Base-by-base conservation (phyloP, 805 yeast genomes). In the Lachancea sp. region DNA sequence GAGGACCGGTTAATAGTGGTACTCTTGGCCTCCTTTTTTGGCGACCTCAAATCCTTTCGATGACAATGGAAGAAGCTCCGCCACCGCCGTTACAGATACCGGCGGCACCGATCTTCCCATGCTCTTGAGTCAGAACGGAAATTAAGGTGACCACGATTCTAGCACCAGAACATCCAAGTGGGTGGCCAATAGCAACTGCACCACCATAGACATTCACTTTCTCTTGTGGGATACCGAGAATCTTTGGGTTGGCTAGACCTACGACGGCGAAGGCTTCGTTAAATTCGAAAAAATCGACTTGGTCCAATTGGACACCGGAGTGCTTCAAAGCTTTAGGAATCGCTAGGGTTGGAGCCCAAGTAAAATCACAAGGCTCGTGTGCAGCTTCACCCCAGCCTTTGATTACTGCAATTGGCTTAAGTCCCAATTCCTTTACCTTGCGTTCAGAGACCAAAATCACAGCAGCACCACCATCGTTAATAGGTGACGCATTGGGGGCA, bases 51-150 rank as follows among this genome's bases (percentile, higher is more conserved):
- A 78, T 57, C 55, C 71, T 78, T 71, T 89, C 96, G 55, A 92
- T 76, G 46, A 92, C 86, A 56, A 92, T 71, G 19, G 97, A 81
- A 42, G 95, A 83, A 36, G 97, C 97, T 63, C 98, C 99, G 63
- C 99, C 99, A 58, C 99, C 99, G 72, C 99, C 98, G 66, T 92
- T 92, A 75, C 98, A 92, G 61, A 92, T 82, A 64, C 87, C 96
- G 56, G 96, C 97, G 51, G 79, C 87, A 64, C 99, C 99, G 52
- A 80, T 65, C 69, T 82, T 86, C 54, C 90, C 94, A 41, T 67
- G 67, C 72, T 92, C 97, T 70, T 90, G 96, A 28, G 66, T 51
- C 60, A 92, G 76, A 13, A 89, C 88, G 36, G 87, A 76, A 44
- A 79, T 56, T 64, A 92, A 74, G 21, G 98, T 92, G 51, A 86